Base-by-base conservation (phyloP, 371 early-diverging fungal species). In the Mortierella polycephala region DNA sequence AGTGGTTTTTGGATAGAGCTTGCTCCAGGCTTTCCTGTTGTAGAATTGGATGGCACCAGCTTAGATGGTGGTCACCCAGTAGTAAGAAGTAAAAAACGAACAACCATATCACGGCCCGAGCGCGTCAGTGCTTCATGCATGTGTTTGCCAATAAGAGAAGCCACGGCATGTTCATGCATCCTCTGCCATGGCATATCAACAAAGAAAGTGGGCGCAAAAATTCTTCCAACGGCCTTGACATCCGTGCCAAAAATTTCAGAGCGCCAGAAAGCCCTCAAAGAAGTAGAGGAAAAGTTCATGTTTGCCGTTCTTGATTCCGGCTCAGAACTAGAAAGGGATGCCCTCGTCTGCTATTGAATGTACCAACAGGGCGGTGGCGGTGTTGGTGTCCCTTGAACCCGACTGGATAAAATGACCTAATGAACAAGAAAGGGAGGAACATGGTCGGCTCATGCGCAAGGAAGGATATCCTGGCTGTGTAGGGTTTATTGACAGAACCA, bases 401-500 rank as follows among this genome's bases (percentile, higher is more conserved):
- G 49, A 59, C 0, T 69, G 59, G 63, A 45, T 69, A 20, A 2
- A 3, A 1, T 64, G 64, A 60, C 64, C 60, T 2, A 23, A 55
- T 5, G 57, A 23, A 10, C 41, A 59, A 16, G 39, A 49, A 7
- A 59, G 71, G 37, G 49, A 55, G 37, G 56, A 69, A 20, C 47
- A 49, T 21, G 55, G 60, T 23, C 59, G 18, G 45, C 42, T 41
- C 7, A 70, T 70, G 71, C 44, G 56, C 0, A 20, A 46, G 44
- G 71, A 70, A 57, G 64, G 64, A 3, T 64, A 64, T 37, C 71
- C 71, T 21, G 64, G 71, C 4, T 70, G 64, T 23, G 49, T 64
- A 23, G 64, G 71, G 5, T 70, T 63, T 56, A 54, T 70, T 16
- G 71, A 30, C 30, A 57, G 71, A 14, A 60, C 67, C 12, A 67